Percentiles rank a stretch among this genome's conserved stretches.
These are phyloP conservation scores for Coemansia erecta DNA, from an alignment of 192 early-diverging fungal genomes.

Conservation along the genomic window DNA sequence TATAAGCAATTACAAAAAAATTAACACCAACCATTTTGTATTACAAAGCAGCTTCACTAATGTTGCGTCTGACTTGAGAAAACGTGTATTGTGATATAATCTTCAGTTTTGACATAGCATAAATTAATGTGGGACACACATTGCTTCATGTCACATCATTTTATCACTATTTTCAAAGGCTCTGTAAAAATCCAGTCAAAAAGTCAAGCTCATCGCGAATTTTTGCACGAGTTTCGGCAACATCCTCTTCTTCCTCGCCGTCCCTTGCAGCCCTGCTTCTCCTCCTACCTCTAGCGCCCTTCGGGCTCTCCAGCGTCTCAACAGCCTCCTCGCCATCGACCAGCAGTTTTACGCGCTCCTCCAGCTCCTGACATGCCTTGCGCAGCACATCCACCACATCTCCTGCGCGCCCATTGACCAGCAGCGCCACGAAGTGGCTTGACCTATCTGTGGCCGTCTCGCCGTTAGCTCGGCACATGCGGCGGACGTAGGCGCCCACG, in stretches of 20 bases:
- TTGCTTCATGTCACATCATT: too few species aligned
- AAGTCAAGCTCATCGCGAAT: background rate
- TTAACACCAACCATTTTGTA: too few species aligned
- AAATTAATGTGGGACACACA: too few species aligned
- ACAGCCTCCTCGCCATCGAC: background rate
- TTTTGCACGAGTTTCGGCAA: background rate
- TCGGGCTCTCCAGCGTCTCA: too few species aligned
- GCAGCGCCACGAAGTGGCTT: background rate
- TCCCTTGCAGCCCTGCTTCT: background rate
- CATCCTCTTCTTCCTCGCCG: background rate
- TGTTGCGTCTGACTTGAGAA: too few species aligned
- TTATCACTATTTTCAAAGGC: too few species aligned
- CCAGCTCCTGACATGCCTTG: background rate
- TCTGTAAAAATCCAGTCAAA: background rate
- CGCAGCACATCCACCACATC: background rate
- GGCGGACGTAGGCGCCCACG: conserved; percentile 18
- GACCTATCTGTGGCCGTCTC: background rate
- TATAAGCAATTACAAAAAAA: too few species aligned
- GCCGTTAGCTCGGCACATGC: conserved; percentile 24
- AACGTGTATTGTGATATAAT: too few species aligned
- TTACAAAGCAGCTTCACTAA: too few species aligned
- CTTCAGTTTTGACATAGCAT: too few species aligned
- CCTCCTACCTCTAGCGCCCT: too few species aligned
- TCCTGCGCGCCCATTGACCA: background rate
- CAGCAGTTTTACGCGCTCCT: background rate